phyloP scores from a whole-genome alignment of 139 green algal genomes.

The Coccomyxa sp. region DNA sequence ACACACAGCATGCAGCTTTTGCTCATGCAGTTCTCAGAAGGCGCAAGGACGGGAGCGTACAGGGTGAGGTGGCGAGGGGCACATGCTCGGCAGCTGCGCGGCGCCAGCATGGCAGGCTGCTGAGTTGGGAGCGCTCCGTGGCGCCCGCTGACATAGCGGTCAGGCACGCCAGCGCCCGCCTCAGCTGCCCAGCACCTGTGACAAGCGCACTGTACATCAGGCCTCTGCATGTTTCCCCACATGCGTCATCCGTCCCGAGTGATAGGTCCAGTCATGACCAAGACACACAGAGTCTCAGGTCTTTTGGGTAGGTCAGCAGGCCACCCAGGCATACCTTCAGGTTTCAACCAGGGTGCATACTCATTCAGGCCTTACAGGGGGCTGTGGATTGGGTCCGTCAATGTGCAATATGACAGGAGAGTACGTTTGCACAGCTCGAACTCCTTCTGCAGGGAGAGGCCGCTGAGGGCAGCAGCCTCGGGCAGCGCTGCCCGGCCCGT shows the following conservation, averaged over 20 bases:
- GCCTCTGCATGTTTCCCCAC: background rate
- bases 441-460: constrained; percentile 34
- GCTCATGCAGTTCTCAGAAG: too few species aligned
- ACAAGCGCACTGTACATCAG: background rate
- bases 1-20: too few species aligned
- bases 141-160: background rate
- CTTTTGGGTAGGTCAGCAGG: background rate
- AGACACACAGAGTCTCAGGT: too few species aligned
- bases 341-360: background rate
- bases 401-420: too few species aligned
- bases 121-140: background rate
- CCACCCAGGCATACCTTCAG: constrained; percentile 8
- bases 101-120: background rate
- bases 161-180: background rate
- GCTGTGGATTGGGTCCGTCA: constrained; percentile 10
- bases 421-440: constrained; percentile 37
- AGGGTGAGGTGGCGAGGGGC: background rate
- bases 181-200: background rate
- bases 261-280: too few species aligned
- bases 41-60: background rate
- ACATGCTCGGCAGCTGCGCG: background rate
- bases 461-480: constrained; percentile 32
- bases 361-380: background rate
- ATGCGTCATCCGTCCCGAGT: too few species aligned
- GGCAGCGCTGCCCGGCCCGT: constrained; percentile 26